Base-by-base conservation (phyloP, 129 eudicot genomes). In the carrot (Daucus carota) region DNA sequence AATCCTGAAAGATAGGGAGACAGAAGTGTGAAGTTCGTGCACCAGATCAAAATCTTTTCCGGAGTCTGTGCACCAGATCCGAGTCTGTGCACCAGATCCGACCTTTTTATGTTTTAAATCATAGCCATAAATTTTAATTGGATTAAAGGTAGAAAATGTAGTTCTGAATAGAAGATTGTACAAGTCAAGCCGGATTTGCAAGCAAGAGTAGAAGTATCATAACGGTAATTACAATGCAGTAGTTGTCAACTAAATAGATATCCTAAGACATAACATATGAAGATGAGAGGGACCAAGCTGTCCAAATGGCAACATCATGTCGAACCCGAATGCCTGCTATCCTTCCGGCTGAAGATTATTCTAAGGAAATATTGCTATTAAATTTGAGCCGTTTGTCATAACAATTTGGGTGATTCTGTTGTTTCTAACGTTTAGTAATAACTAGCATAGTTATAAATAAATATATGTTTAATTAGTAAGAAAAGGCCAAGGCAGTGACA, bases 171-270 rank as follows among this genome's bases (percentile, higher is more conserved):
- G 10, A 54, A 54, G n/a, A 18, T 1, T 11, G 36, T 62, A 36
- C 13, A 62, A 54, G 29, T 62, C 36, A 62, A 62, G 68, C 36
- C 13, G 36, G 33, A 60, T 26, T n/a, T n/a, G n/a, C n/a, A 26
- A 8, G 65, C 14, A 24, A 11, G 16, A 59, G 67, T 26, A 60
- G 17, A 26, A 60, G 54, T 74, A 74, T 46, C 67, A 32, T 74
- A 38, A 66, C 78, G 83, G 78, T 74, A 72, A 32, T 65, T 80
- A 65, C 78, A 48, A 80, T 42, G 78, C 60, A 75, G 33, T 47
- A n/a, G n/a, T n/a, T n/a, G n/a, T n/a, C n/a, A n/a, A n/a, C n/a
- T n/a, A 70, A 2, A 28, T 31, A 6, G 45, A 15, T 28, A 28
- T 45, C 5, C 40, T 36, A 1, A 14, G 5, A 29, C 14, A 29